Evolutionary conservation across 441 rosid species (phyloP), one percentile per base, ranked within the genome.

Genomic region (Jatropha podagrica): DNA sequence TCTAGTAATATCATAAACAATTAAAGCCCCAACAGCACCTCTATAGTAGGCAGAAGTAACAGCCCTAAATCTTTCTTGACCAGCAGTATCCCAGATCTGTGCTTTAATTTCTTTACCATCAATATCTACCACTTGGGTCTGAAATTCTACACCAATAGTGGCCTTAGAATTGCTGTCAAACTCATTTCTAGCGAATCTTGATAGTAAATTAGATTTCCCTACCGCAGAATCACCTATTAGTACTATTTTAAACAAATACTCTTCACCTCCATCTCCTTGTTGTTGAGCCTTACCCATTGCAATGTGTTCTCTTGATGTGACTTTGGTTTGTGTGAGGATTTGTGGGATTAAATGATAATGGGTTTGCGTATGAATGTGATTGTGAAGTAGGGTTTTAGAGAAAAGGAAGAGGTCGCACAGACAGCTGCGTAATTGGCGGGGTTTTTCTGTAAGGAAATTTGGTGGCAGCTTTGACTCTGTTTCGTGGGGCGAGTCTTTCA

Each of bases 41-140:
- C 97, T 87, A 66, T 92, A 92, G 63, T 92, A 92, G 76, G 97
- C 92, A 72, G 95, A 89, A 74, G 95, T 92, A 62, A 92, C 95
- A 2, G 97, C 97, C 37, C 95, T 79, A 56, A 86, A 88, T 77
- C 92, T 84, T 78, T 88, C 92, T 68, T 88, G 92, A 12, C 90
- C 92, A 54, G 89, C 92, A 65, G 92, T 86, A 51, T 88, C 90
- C 90, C 92, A 86, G 82, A 88, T 85, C 92, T 86, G 90, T 9
- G 88, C 88, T 74, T 88, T 85, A 7, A 88, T 78, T 76, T 85
- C 86, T 68, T 85, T 86, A 52, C 89, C 90, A 15, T 86, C 88
- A 74, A 88, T 85, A 11, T 88, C 88, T 71, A 87, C 78, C 56
- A 67, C 78, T 54, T 86, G 90, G 37, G 90, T 88, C 82, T 88